Conservation (phyloP, 139 green algal genomes). For the Marvania coccoides region DNA sequence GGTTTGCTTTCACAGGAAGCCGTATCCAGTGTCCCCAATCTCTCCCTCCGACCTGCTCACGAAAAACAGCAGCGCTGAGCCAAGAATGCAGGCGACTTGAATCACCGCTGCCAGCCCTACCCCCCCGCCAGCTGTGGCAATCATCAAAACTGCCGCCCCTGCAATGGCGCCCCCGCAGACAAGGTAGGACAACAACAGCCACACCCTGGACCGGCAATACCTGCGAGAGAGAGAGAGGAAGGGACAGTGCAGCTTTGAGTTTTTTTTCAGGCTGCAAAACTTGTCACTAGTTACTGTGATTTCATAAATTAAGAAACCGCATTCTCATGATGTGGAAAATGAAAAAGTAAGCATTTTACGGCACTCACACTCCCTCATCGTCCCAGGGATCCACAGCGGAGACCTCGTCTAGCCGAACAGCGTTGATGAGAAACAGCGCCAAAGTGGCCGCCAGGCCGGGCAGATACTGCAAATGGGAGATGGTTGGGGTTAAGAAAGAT, state of each 20-base stretch:
- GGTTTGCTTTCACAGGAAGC: too few species aligned
- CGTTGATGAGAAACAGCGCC: slow-evolving; percentile 87
- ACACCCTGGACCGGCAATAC: slow-evolving; percentile 59
- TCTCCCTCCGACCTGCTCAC: slow-evolving; percentile 48
- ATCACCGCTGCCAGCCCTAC: slow-evolving; percentile 44
- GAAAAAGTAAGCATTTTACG: background rate
- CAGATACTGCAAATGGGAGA: slow-evolving; percentile 78
- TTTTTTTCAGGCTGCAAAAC: too few species aligned
- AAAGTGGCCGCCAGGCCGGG: slow-evolving; percentile 78
- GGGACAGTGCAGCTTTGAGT: too few species aligned
- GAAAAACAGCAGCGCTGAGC: slow-evolving; percentile 64
- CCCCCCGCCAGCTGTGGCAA: slow-evolving; percentile 38
- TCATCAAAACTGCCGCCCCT: slow-evolving; percentile 62
- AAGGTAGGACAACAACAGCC: slow-evolving; percentile 84
- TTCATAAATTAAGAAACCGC: too few species aligned
- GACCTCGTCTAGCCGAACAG: slow-evolving; percentile 40
- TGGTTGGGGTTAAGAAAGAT: background rate
- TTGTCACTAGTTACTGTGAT: too few species aligned
- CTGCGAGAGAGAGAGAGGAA: too few species aligned
- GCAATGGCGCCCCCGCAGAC: slow-evolving; percentile 58
- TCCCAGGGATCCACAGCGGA: slow-evolving; percentile 7
- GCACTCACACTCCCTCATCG: slow-evolving; percentile 4
- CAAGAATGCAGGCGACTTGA: slow-evolving; percentile 56
- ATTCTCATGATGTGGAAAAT: background rate
- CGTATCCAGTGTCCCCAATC: too few species aligned